Base-by-base conservation (phyloP, 768 basidiomycete species). In the Hygrocybe coccinea region DNA sequence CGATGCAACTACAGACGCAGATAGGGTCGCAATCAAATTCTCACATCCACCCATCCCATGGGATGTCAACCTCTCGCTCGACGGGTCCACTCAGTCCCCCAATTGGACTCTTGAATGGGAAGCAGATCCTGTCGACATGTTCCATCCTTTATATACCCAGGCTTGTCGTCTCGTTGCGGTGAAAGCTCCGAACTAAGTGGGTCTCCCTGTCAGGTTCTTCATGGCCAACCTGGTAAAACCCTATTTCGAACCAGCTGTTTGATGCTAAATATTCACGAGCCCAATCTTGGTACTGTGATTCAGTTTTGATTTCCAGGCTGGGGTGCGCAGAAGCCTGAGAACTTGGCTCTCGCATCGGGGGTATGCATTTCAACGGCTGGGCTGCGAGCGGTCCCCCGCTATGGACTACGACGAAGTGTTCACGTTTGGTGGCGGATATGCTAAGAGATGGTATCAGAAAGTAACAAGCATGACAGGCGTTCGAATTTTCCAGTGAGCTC, bases 1-100 rank as follows among this genome's bases (percentile, higher is more conserved):
- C 51, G 25, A 41, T 41, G 24, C 15, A 22, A 36, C 51, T 22
- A 22, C 35, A n/a, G 51, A 52, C 2, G 21, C 35, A n/a, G 54
- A 55, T 7, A 55, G 11, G 45, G 29, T 55, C n/a, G 54, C 54
- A 14, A 47, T 55, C 54, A 55, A 55, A 49, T 17, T 55, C 8
- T 55, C 54, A 34, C 22, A 55, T 49, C 54, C 54, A 14, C 49
- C 54, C 12, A 15, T 55, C 15, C 47, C 46, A 29, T 55, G 54
- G 54, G 54, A 17, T 21, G 17, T 22, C 34, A 48, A 14, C 17
- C 19, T 38, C 47, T 25, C 47, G 12, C 15, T 11, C 17, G 36
- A 37, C 3, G 19, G 11, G 9, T 14, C 14, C 25, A 37, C 48
- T 17, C 22, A 25, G 2, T 21, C n/a, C n/a, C n/a, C n/a, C n/a